Percentiles rank a stretch among this genome's conserved stretches.
These are phyloP conservation scores for Russula sp. DNA, from an alignment of 768 basidiomycete genomes.

Conservation along the genomic window DNA sequence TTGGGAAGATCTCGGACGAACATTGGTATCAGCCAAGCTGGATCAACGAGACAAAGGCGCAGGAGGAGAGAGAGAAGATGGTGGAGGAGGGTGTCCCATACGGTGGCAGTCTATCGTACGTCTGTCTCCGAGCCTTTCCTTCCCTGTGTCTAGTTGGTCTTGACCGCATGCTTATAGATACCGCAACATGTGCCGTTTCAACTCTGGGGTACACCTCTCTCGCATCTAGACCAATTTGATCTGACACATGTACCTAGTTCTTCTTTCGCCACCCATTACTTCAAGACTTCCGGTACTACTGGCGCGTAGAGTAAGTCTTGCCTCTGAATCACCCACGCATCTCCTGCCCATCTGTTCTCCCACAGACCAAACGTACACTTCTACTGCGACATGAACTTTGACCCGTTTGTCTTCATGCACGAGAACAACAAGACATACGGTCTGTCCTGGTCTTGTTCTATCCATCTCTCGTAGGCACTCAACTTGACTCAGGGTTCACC, in stretches of 20 bases:
- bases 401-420: conserved; percentile 74
- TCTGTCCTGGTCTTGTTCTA: conserved; percentile 23
- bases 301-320: conserved; percentile 74
- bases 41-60: conserved; percentile 46
- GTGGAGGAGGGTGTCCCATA: conserved; percentile 19
- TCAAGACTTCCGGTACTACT: conserved; percentile 77
- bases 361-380: conserved; percentile 67
- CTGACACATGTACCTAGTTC: conserved; percentile 41
- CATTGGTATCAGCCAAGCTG: conserved; percentile 48
- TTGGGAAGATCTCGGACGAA: conserved; percentile 40
- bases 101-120: conserved; percentile 18
- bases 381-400: conserved; percentile 66
- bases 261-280: conserved; percentile 80
- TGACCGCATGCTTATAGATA: conserved; percentile 28
- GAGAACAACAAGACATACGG: conserved; percentile 81
- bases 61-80: conserved; percentile 40
- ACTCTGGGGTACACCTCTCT: conserved; percentile 34
- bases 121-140: background rate
- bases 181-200: conserved; percentile 51
- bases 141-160: background rate
- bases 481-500: conserved; percentile 54
- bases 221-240: background rate
- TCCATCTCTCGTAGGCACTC: background rate
- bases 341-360: background rate
- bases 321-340: background rate